phyloP scores from a whole-genome alignment of 2,329 filamentous ascomycete species.

The Dissoconium aciculare region DNA sequence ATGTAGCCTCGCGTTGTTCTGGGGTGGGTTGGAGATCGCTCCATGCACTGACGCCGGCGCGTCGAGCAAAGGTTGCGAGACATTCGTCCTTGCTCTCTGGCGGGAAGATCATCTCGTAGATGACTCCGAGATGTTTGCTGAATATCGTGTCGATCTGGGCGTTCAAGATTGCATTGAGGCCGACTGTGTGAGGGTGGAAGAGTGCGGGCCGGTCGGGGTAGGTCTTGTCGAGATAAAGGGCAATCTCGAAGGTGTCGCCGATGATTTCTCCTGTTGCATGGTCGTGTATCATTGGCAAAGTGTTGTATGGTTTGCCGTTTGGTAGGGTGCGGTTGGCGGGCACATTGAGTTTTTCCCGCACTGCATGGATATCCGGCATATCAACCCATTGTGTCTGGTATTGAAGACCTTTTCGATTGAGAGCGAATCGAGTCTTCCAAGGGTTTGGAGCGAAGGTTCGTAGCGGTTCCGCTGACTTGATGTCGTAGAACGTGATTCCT shows the following conservation, averaged over 20 bases:
- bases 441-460: slow-evolving; percentile 36
- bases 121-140: slow-evolving; percentile 31
- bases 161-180: slow-evolving; percentile 37
- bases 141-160: slow-evolving; percentile 41
- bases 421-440: slow-evolving; percentile 36
- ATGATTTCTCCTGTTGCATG: slow-evolving; percentile 27
- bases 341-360: slow-evolving; percentile 34
- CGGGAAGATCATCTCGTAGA: slow-evolving; percentile 36
- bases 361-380: slow-evolving; percentile 36
- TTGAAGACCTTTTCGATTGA: slow-evolving; percentile 35
- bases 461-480: slow-evolving; percentile 26
- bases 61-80: slow-evolving; percentile 35
- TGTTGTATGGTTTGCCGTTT: slow-evolving; percentile 45
- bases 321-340: slow-evolving; percentile 39
- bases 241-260: slow-evolving; percentile 54
- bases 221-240: slow-evolving; percentile 40
- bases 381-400: slow-evolving; percentile 40
- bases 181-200: slow-evolving; percentile 30
- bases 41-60: slow-evolving; percentile 30
- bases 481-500: slow-evolving; percentile 34
- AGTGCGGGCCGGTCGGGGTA: slow-evolving; percentile 37
- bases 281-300: slow-evolving; percentile 44
- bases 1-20: slow-evolving; percentile 28
- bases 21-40: slow-evolving; percentile 26
- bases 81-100: slow-evolving; percentile 31